Percentiles rank a stretch among this genome's conserved stretches.
These are phyloP conservation scores for Kalaharituber pfeilii DNA, from an alignment of 2,329 filamentous ascomycete genomes.

Conservation along the genomic window DNA sequence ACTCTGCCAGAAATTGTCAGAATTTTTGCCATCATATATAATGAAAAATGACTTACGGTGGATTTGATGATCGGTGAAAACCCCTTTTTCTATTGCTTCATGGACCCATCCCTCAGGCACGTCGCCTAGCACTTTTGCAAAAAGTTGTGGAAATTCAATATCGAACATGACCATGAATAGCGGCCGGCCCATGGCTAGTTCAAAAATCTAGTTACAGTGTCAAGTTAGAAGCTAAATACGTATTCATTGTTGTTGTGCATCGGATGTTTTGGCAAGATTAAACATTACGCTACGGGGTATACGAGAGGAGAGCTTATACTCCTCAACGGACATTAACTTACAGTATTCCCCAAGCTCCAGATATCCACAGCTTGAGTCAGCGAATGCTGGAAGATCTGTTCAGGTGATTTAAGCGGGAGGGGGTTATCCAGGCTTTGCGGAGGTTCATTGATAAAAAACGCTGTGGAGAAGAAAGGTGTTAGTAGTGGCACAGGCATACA, in stretches of 20 bases:
- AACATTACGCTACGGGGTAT: too few species aligned
- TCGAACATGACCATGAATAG: not conserved
- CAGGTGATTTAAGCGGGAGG: not conserved
- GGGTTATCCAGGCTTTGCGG: not conserved
- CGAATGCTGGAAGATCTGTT: not conserved
- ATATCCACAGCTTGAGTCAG: not conserved
- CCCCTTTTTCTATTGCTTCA: not conserved
- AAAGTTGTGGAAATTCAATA: not conserved
- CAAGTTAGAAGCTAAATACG: not conserved
- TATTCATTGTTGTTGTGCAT: too few species aligned
- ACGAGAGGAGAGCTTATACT: too few species aligned
- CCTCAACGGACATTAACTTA: too few species aligned
- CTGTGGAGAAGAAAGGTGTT: not conserved
- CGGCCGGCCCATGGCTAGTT: not conserved
- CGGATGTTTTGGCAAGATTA: too few species aligned
- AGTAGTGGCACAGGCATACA: not conserved
- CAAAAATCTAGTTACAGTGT: not conserved
- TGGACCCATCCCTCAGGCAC: not conserved
- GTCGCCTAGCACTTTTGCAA: not conserved
- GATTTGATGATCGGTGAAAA: not conserved
- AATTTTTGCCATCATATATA: not conserved
- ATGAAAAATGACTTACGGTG: not conserved
- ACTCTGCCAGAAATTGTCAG: not conserved
- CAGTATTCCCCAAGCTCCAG: not conserved
- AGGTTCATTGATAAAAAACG: not conserved